Conservation (phyloP, 2,329 filamentous ascomycete species). For the Diaporthe aspalathi region DNA sequence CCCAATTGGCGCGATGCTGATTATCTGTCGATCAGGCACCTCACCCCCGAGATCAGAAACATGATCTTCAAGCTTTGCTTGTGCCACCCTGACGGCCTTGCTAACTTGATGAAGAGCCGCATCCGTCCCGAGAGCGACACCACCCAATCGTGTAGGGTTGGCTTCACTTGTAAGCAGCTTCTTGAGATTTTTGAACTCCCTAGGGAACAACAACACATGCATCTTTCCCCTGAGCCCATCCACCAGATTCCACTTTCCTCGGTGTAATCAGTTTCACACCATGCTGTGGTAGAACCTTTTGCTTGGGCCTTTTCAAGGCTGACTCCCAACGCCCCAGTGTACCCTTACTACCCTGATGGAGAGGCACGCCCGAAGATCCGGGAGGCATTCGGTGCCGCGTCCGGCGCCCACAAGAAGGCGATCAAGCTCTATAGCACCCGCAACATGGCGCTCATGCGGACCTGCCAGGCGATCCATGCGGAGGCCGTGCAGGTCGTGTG, state of each 20-base stretch:
- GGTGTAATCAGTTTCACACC: no score
- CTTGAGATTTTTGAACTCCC: no score
- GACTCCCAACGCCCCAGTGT: no score
- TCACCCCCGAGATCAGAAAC: background rate
- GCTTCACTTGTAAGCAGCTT: no score
- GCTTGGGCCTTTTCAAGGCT: no score
- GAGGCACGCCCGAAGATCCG: background rate
- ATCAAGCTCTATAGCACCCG: background rate
- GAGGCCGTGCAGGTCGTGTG: background rate
- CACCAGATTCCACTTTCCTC: no score
- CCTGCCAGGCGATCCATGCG: background rate
- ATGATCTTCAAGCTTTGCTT: constrained; percentile 1
- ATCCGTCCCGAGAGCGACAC: no score
- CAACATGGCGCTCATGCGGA: background rate
- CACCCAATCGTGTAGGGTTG: no score
- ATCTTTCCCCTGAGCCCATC: no score
- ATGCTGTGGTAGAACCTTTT: no score
- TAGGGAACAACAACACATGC: no score
- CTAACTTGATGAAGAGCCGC: no score
- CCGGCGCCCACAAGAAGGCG: background rate
- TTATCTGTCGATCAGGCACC: background rate
- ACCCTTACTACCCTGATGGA: background rate
- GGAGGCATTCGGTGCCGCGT: background rate
- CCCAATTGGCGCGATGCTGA: background rate
- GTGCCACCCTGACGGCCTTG: background rate